Evolutionary conservation across 768 basidiomycete genomes (phyloP).

Genomic region (Lyophyllum atratum): DNA sequence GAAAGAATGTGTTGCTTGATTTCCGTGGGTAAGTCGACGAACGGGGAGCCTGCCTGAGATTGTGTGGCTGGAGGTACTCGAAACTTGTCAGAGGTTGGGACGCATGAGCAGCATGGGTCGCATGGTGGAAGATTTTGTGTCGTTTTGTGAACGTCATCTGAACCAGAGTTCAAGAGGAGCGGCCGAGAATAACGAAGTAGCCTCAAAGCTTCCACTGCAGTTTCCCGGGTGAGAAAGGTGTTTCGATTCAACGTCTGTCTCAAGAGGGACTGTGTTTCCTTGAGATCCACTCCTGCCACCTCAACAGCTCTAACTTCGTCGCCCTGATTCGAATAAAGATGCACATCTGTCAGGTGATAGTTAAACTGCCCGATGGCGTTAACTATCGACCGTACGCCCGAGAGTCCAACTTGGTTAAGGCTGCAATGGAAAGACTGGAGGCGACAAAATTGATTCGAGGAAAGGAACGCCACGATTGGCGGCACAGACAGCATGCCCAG

Average conservation of each 20-base stretch:
- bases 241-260: slow-evolving; percentile 44
- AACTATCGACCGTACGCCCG: slow-evolving; percentile 46
- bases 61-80: neutral
- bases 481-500: slow-evolving; percentile 45
- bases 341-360: slow-evolving; percentile 47
- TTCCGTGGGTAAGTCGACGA: slow-evolving; percentile 52
- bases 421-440: slow-evolving; percentile 54
- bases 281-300: slow-evolving; percentile 13
- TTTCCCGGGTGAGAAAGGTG: slow-evolving; percentile 33
- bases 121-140: neutral
- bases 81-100: neutral
- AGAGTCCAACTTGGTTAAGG: slow-evolving; percentile 53
- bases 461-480: slow-evolving; percentile 48
- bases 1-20: slow-evolving; percentile 59
- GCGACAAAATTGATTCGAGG: slow-evolving; percentile 46
- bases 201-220: slow-evolving; percentile 46
- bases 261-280: slow-evolving; percentile 33
- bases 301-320: slow-evolving; percentile 19
- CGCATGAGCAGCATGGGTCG: neutral
- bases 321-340: slow-evolving; percentile 50
- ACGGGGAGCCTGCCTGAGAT: slow-evolving; percentile 26
- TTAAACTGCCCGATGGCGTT: slow-evolving; percentile 46
- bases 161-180: slow-evolving; percentile 43
- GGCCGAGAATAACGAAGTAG: slow-evolving; percentile 53
- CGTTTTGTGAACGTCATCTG: neutral